phyloP scores from a whole-genome alignment of 441 rosid species.

The Euphorbia corollata region DNA sequence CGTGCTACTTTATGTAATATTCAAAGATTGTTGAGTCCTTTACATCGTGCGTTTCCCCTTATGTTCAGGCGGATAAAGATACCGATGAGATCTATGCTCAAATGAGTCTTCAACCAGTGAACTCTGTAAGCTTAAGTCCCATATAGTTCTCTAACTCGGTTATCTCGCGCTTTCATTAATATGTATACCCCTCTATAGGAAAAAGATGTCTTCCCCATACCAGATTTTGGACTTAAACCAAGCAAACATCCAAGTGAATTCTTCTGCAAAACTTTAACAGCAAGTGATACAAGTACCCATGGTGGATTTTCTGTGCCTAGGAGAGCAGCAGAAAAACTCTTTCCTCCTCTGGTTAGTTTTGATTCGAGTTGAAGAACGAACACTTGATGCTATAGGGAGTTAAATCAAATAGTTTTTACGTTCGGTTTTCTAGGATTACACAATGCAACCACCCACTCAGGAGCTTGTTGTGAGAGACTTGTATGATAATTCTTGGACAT shows the following conservation, averaged over 20 bases:
- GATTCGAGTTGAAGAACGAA: not conserved
- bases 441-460: constrained; percentile 91
- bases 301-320: constrained; percentile 99
- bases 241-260: constrained; percentile 85
- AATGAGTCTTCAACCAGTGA: constrained; percentile 92
- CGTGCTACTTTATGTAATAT: not conserved
- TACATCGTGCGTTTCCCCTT: not conserved
- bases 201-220: constrained; percentile 76
- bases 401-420: not conserved
- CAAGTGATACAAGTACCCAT: constrained; percentile 94
- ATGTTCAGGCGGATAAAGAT: constrained; percentile 78
- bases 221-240: constrained; percentile 71
- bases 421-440: constrained; percentile 47
- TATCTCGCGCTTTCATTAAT: not conserved
- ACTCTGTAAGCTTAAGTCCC: constrained; percentile 49
- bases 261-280: constrained; percentile 89
- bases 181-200: constrained; percentile 39
- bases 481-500: constrained; percentile 86
- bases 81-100: constrained; percentile 91
- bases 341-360: constrained; percentile 68
- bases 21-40: not conserved
- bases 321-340: constrained; percentile 97
- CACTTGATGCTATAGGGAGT: constrained; percentile 5
- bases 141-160: not conserved
- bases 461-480: constrained; percentile 90